Evolutionary conservation across 2,329 filamentous ascomycete genomes (phyloP).

Genomic region (Aspergillus felis): DNA sequence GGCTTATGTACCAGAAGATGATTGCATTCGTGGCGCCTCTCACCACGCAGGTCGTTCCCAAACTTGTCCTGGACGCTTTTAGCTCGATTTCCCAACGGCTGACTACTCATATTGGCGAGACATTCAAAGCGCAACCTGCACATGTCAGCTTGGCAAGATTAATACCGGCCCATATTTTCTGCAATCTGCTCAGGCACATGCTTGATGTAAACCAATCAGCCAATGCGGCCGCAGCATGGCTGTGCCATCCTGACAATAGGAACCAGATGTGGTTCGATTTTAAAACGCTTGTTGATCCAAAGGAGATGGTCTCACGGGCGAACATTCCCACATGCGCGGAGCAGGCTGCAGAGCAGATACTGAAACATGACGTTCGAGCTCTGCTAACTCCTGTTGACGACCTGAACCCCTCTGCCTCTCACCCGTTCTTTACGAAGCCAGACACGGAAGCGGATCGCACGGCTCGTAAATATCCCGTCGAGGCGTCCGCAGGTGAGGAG

Average conservation of each 20-base stretch:
- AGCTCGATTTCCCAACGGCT: constrained; percentile 80
- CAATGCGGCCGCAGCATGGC: constrained; percentile 88
- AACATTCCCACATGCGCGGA: constrained; percentile 40
- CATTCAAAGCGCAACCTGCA: constrained; percentile 77
- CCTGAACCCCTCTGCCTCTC: constrained; percentile 22
- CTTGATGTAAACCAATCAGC: constrained; percentile 89
- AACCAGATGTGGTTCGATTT: constrained; percentile 96
- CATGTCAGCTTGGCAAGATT: constrained; percentile 87
- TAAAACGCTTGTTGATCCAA: constrained; percentile 36
- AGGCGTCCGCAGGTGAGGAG: constrained; percentile 34
- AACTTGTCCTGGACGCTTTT: constrained; percentile 79
- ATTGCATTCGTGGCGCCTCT: constrained; percentile 86
- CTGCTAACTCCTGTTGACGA: constrained; percentile 40
- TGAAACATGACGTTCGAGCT: constrained; percentile 43
- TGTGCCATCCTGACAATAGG: constrained; percentile 82
- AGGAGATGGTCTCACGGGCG: constrained; percentile 39
- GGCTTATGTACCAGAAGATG: constrained; percentile 95
- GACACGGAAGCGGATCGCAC: constrained; percentile 29
- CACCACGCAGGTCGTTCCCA: constrained; percentile 85
- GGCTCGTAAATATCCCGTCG: constrained; percentile 33
- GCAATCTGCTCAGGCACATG: constrained; percentile 77
- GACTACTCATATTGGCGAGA: constrained; percentile 75
- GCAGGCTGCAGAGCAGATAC: constrained; percentile 32
- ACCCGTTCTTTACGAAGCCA: constrained; percentile 32
- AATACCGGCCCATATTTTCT: constrained; percentile 83